These are phyloP conservation scores for Salvia splendens DNA, from an alignment of 257 asterid species.

Conservation along the genomic window DNA sequence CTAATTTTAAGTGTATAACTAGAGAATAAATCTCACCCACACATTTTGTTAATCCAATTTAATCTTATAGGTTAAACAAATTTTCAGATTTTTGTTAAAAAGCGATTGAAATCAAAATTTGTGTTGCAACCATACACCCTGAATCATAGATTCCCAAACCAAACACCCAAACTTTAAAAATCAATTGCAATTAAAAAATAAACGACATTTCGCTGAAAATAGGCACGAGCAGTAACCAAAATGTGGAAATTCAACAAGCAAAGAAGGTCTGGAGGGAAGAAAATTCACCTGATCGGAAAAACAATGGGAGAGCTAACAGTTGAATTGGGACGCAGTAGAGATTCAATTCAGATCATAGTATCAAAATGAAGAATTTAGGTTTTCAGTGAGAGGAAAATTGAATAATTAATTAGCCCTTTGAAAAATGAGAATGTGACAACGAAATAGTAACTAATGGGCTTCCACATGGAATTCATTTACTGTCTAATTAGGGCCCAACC, in stretches of 20 bases:
- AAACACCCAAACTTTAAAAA: neutral
- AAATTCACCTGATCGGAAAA: constrained; percentile 25
- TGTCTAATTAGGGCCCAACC: no score
- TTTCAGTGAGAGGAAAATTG: neutral
- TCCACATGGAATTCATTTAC: no score
- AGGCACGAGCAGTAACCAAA: neutral
- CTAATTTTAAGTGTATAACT: no score
- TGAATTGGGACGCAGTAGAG: constrained; percentile 7
- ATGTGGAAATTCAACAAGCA: neutral
- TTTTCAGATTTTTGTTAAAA: no score
- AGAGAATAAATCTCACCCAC: no score
- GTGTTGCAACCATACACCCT: constrained; percentile 14
- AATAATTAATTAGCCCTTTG: constrained; percentile 8
- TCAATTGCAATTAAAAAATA: neutral
- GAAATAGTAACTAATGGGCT: no score
- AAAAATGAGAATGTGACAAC: no score
- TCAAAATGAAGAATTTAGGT: constrained; percentile 17
- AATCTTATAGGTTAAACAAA: no score
- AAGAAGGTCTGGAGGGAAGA: constrained; percentile 2
- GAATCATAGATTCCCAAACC: neutral
- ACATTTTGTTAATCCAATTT: no score
- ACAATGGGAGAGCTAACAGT: constrained; percentile 6
- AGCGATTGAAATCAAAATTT: neutral
- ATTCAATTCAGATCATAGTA: neutral
- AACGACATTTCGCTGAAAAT: constrained; percentile 6